These are phyloP conservation scores for Dispira simplex DNA, from an alignment of 192 early-diverging fungal species.

Conservation along the genomic window DNA sequence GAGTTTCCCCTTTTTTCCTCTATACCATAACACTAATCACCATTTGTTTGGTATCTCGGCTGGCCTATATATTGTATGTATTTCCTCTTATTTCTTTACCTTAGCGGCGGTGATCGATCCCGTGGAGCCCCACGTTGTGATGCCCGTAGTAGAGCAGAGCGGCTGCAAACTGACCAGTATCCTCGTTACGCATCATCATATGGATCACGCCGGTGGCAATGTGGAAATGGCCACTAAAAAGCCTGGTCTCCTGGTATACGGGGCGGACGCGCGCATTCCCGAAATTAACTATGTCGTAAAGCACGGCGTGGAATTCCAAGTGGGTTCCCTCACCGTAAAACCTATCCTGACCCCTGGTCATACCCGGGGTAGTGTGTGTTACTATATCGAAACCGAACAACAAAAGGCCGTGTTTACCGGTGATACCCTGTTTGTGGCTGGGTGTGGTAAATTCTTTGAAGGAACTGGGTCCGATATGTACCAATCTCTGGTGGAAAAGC, in stretches of 20 bases:
- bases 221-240: conserved; percentile 31
- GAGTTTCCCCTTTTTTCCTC: no score
- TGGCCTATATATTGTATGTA: no score
- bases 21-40: no score
- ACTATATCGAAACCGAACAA: conserved; percentile 49
- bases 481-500: conserved; percentile 45
- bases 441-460: conserved; percentile 89
- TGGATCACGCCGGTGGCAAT: conserved; percentile 80
- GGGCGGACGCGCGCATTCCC: conserved; percentile 75
- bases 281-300: conserved; percentile 53
- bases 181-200: conserved; percentile 83
- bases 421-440: conserved; percentile 63
- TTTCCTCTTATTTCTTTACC: no score
- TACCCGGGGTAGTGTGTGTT: conserved; percentile 76
- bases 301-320: conserved; percentile 53
- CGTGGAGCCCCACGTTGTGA: conserved; percentile 59
- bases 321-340: conserved; percentile 58
- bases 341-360: conserved; percentile 73
- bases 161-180: conserved; percentile 20
- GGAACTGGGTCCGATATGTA: conserved; percentile 77
- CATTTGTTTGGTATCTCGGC: neutral
- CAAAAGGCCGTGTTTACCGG: conserved; percentile 80
- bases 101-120: conserved; percentile 69
- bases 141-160: conserved; percentile 20
- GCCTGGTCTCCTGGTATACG: conserved; percentile 58